A percentile compares a stretch with the other conserved stretches of the same genome.
Conservation (phyloP, 73 alveolate genomes). For the Paramecium pentaurelia region DNA sequence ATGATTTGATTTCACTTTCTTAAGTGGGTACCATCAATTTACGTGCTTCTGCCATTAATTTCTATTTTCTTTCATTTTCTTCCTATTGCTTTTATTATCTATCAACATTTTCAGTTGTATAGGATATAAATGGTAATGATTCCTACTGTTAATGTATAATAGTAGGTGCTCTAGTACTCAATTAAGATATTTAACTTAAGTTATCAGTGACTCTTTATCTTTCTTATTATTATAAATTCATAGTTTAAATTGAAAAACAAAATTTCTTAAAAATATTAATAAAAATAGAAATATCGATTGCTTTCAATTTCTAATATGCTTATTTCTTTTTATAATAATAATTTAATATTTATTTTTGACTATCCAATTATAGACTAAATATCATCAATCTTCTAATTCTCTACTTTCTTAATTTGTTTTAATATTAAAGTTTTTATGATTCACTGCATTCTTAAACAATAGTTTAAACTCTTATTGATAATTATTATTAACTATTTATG, state of each 20-base stretch:
- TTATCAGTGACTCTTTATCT: constrained; percentile 40
- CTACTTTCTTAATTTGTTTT: not conserved
- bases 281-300: not conserved
- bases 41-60: not conserved
- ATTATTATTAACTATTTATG: no score
- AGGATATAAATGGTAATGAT: constrained; percentile 1
- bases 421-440: no score
- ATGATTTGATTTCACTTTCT: not conserved
- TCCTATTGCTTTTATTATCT: not conserved
- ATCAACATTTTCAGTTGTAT: constrained; percentile 17
- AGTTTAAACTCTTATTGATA: no score
- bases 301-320: not conserved
- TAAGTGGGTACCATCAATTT: constrained; percentile 38
- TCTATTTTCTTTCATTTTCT: not conserved
- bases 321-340: no score
- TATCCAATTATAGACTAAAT: no score
- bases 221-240: constrained; percentile 25
- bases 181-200: not conserved
- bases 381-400: not conserved
- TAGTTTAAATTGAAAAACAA: not conserved
- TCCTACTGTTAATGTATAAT: not conserved
- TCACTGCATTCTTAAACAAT: no score
- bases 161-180: not conserved
- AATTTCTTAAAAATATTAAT: not conserved
- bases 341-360: no score